These are phyloP conservation scores for Ustulina deusta DNA, from an alignment of 2,329 filamentous ascomycete species.

Conservation along the genomic window DNA sequence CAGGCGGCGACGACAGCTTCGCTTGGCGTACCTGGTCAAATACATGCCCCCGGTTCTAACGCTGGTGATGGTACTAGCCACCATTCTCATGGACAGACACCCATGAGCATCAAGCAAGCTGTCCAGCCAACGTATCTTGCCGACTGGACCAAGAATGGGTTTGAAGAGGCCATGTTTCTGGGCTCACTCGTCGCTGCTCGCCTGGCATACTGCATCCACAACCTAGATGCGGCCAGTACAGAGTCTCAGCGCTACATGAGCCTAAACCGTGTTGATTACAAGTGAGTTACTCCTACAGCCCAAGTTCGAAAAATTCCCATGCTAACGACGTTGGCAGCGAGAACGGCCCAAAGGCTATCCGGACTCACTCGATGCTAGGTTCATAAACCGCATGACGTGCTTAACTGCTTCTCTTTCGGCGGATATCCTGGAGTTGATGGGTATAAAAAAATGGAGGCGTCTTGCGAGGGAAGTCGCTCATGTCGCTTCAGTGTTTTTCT, in stretches of 20 bases:
- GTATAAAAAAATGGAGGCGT: conserved; percentile 36
- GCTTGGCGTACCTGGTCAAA: conserved; percentile 56
- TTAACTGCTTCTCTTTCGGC: conserved; percentile 22
- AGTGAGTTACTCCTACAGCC: conserved; percentile 57
- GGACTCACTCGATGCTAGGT: conserved; percentile 38
- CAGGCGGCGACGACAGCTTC: conserved; percentile 87
- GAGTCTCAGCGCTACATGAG: conserved; percentile 69
- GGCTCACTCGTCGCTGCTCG: conserved; percentile 86
- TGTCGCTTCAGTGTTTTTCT: background rate
- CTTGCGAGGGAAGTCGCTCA: conserved; percentile 19
- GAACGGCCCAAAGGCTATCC: conserved; percentile 40
- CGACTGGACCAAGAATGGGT: conserved; percentile 86
- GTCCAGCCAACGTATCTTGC: conserved; percentile 85
- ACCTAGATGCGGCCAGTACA: conserved; percentile 63
- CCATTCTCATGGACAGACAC: conserved; percentile 76
- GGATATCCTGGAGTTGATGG: conserved; percentile 34
- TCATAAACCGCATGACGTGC: conserved; percentile 10
- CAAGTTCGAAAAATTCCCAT: background rate
- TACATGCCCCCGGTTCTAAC: conserved; percentile 57
- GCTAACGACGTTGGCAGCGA: conserved; percentile 34
- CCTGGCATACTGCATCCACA: conserved; percentile 69
- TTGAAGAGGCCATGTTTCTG: conserved; percentile 87
- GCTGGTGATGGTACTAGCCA: conserved; percentile 59
- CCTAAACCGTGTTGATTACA: conserved; percentile 69
- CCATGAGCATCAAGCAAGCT: conserved; percentile 84